Evolutionary conservation across 1,139 yeast genomes (phyloP).

Genomic region (Candida dubliniensis): DNA sequence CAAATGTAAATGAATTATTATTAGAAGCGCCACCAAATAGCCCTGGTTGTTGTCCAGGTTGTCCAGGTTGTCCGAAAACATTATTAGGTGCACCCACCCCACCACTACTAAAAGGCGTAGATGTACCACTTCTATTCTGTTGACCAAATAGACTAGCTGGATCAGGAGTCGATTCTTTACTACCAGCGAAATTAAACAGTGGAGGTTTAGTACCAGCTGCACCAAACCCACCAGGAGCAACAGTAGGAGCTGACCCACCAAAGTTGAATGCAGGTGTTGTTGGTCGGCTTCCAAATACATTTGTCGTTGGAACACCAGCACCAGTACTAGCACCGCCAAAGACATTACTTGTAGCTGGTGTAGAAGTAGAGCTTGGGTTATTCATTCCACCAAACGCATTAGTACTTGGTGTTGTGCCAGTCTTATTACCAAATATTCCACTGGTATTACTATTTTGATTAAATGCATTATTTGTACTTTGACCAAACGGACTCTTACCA

Average conservation of each 20-base stretch:
- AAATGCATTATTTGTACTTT: background rate
- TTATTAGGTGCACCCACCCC: background rate
- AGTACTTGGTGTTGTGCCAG: background rate
- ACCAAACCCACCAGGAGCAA: slow-evolving; percentile 1
- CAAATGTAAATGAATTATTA: slow-evolving; percentile 1
- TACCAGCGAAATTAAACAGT: slow-evolving; percentile 21
- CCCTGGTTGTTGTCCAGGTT: slow-evolving; percentile 7
- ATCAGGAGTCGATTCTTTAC: slow-evolving; percentile 28
- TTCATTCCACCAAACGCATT: slow-evolving; percentile 8
- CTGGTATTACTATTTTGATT: background rate
- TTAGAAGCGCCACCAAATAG: slow-evolving; percentile 8
- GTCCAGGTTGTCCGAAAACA: slow-evolving; percentile 8
- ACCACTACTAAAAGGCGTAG: slow-evolving; percentile 12
- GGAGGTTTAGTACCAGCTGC: slow-evolving; percentile 8
- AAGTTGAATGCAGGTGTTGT: slow-evolving; percentile 12
- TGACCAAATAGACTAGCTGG: slow-evolving; percentile 25
- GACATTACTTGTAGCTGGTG: slow-evolving; percentile 7
- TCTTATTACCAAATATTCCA: background rate
- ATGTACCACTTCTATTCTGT: slow-evolving; percentile 8
- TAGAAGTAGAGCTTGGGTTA: slow-evolving; percentile 8
- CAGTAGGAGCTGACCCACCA: slow-evolving; percentile 4
- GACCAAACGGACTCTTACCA: slow-evolving; percentile 1
- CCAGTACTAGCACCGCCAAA: slow-evolving; percentile 4
- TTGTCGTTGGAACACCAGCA: background rate
- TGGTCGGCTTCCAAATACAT: slow-evolving; percentile 10